Conservation (phyloP, 2,329 filamentous ascomycete genomes). For the Penicillium oxalicum region DNA sequence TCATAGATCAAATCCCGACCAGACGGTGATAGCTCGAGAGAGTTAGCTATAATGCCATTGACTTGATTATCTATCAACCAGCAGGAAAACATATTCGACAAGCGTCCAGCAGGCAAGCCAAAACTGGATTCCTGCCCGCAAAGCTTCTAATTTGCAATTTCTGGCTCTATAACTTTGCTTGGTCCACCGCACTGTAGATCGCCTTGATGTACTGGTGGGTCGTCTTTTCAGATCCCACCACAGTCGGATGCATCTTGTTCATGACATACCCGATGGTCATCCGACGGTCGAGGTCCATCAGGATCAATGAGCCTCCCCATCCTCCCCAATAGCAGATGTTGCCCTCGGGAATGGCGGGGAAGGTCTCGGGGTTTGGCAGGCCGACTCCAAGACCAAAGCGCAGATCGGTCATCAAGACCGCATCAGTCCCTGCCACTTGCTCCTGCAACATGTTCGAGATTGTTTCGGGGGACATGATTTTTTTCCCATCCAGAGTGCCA, state of each 20-base stretch:
- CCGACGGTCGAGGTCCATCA: slow-evolving; percentile 41
- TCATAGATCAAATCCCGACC: not conserved
- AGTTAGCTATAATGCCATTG: no score
- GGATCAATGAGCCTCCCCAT: slow-evolving; percentile 41
- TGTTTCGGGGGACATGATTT: slow-evolving; percentile 39
- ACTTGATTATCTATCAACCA: no score
- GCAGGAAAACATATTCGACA: no score
- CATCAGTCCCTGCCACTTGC: slow-evolving; percentile 39
- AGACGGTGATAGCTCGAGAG: no score
- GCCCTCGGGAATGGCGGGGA: slow-evolving; percentile 28
- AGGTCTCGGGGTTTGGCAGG: slow-evolving; percentile 26
- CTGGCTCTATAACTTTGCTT: not conserved
- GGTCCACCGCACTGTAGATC: slow-evolving; percentile 26
- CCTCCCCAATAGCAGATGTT: slow-evolving; percentile 41
- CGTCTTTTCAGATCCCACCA: slow-evolving; percentile 23
- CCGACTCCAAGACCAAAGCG: slow-evolving; percentile 43
- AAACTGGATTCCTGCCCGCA: no score
- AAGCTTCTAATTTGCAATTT: not conserved
- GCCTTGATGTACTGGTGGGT: slow-evolving; percentile 27
- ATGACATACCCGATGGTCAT: slow-evolving; percentile 44
- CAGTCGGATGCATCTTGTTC: slow-evolving; percentile 39
- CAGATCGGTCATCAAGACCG: slow-evolving; percentile 31
- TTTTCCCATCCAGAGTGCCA: slow-evolving; percentile 29
- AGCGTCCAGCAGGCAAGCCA: no score
- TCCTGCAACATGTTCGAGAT: slow-evolving; percentile 44